Evolutionary conservation across 2,329 filamentous ascomycete genomes (phyloP), one percentile per base, ranked within the genome.

Genomic region (Colletotrichum limetticola): DNA sequence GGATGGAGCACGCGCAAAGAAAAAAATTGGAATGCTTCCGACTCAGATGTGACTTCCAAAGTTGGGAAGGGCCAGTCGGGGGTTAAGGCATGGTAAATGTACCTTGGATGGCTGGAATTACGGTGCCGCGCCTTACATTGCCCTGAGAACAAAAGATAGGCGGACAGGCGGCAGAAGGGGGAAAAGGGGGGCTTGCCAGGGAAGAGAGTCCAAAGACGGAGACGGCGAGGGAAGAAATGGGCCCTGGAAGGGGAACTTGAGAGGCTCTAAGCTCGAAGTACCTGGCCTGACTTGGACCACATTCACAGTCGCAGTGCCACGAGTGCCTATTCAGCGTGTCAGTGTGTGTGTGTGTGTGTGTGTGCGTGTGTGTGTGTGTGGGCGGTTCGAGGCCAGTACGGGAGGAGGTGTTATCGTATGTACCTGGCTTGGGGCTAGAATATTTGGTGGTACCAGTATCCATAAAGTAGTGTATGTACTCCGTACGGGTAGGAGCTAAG

Each of bases 11-110:
- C 62, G 67, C 57, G 55, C 57, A 42, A 74, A 22, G 19, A 22
- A 16, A 67, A 67, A 71, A 71, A 71, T 57, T 60, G 49, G 63
- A 73, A 68, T 69, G 59, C 37, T 35, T 42, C 56, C 64, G 70
- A 61, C 30, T 55, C 30, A 35, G 68, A 65, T 72, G 60, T 66
- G 66, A 65, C 64, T 49, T 26, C 22, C 55, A 37, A n/a, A 35
- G 66, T 32, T 55, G 30, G 24, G 42, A 63, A 68, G 63, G 66
- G 56, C 37, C 42, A 46, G 66, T 22, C n/a, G 37, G 53, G n/a
- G 19, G 62, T 61, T 24, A 26, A 68, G 62, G 61, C 26, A 57
- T 30, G 32, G 61, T 49, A 32, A 22, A 49, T 6, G 28, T 56
- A 37, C 49, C 62, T 8, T 30, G 35, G 35, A 59, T 59, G 65